phyloP scores from a whole-genome alignment of 441 rosid species.

The Flueggea neowawraea region DNA sequence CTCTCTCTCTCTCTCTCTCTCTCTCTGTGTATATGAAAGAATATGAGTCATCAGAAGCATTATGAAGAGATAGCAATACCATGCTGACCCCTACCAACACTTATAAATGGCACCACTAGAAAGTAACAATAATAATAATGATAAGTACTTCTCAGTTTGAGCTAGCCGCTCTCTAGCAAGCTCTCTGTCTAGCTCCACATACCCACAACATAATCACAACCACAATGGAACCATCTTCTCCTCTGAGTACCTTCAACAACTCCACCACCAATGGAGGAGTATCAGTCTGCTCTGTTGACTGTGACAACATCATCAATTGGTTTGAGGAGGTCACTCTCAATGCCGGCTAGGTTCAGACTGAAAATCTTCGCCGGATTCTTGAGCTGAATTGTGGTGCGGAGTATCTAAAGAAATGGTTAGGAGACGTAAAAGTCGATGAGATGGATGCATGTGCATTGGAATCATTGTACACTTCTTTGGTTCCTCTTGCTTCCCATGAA shows the following conservation, averaged over 20 bases:
- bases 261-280: conserved; percentile 8
- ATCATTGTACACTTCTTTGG: conserved; percentile 54
- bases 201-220: not conserved
- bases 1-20: no score
- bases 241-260: conserved; percentile 7
- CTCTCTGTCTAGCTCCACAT: no score
- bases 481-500: conserved; percentile 79
- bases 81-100: no score
- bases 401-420: conserved; percentile 64
- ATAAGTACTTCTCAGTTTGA: no score
- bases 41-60: not conserved
- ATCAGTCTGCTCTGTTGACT: not conserved
- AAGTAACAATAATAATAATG: no score
- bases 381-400: conserved; percentile 52
- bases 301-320: conserved; percentile 50
- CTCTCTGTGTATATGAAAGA: not conserved
- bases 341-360: conserved; percentile 49
- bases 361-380: conserved; percentile 73
- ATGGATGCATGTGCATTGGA: conserved; percentile 57
- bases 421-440: conserved; percentile 36
- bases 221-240: conserved; percentile 31
- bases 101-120: no score
- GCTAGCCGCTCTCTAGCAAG: no score
- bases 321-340: conserved; percentile 54
- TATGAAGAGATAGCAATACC: not conserved